Evolutionary conservation across 768 basidiomycete species (phyloP).

Genomic region (Pleurotus tuber-regium): DNA sequence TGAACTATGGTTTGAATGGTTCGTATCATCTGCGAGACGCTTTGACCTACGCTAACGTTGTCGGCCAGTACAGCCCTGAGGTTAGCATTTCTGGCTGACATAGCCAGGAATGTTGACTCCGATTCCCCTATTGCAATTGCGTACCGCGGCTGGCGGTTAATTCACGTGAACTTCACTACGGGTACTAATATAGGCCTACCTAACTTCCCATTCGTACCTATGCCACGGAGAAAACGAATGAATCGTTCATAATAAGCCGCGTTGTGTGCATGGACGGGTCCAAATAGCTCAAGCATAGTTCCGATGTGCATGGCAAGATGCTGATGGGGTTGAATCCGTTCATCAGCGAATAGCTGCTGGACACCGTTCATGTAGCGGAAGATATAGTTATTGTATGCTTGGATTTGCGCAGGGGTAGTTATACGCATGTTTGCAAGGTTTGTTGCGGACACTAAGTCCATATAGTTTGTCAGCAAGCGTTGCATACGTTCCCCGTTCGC

Average conservation of each 20-base stretch:
- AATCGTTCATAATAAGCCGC: not conserved
- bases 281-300: not conserved
- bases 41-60: not conserved
- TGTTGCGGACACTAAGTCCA: slow-evolving; percentile 1
- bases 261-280: slow-evolving; percentile 4
- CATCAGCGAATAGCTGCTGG: not conserved
- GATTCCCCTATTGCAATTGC: not conserved
- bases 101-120: not conserved
- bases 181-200: too few relatives aligned
- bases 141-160: not conserved
- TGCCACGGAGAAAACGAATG: not conserved
- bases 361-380: not conserved
- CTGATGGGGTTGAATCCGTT: not conserved
- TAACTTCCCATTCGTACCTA: not conserved
- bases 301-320: slow-evolving; percentile 4
- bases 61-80: slow-evolving; percentile 14
- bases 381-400: not conserved
- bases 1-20: too few relatives aligned
- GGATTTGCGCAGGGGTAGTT: not conserved
- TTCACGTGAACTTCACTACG: not conserved
- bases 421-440: not conserved
- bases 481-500: not conserved
- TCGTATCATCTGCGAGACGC: too few relatives aligned
- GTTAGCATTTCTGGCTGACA: slow-evolving; percentile 12
- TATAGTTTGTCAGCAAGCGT: not conserved